phyloP scores from a whole-genome alignment of 331 rosid genomes.

The Stylosanthes scabra region DNA sequence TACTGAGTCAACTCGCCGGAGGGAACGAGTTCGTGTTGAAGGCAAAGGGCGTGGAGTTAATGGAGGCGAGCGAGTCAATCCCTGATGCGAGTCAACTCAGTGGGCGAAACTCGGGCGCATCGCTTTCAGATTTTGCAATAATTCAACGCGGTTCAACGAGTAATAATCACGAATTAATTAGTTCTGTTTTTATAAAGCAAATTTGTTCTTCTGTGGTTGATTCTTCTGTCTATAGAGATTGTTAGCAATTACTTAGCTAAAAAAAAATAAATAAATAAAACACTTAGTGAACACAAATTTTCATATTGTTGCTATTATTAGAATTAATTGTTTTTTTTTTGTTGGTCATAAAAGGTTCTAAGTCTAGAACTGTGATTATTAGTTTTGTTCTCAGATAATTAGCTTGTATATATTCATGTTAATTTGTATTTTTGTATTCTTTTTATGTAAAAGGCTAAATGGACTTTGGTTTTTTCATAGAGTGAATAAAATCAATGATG shows the following conservation, averaged over 20 bases:
- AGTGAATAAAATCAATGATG: not conserved
- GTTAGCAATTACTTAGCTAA: slow-evolving; percentile 44
- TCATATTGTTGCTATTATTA: slow-evolving; percentile 22
- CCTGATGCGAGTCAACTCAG: slow-evolving; percentile 63
- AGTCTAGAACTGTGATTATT: not conserved
- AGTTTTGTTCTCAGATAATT: slow-evolving; percentile 39
- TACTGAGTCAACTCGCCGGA: slow-evolving; percentile 68
- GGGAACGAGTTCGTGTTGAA: slow-evolving; percentile 48
- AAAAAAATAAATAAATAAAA: slow-evolving; percentile 24
- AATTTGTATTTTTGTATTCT: slow-evolving; percentile 47
- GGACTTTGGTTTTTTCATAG: slow-evolving; percentile 20
- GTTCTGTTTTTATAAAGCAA: slow-evolving; percentile 54
- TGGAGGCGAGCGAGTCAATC: slow-evolving; percentile 50
- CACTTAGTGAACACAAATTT: not conserved
- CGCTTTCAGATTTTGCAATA: slow-evolving; percentile 42
- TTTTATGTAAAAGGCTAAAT: slow-evolving; percentile 10
- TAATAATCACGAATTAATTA: slow-evolving; percentile 59
- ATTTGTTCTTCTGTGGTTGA: slow-evolving; percentile 67
- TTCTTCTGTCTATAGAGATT: slow-evolving; percentile 84
- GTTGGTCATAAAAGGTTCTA: not conserved
- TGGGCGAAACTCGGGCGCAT: slow-evolving; percentile 30
- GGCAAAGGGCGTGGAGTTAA: slow-evolving; percentile 53
- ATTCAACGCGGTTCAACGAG: slow-evolving; percentile 53
- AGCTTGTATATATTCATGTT: slow-evolving; percentile 51
- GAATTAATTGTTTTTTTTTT: slow-evolving; percentile 11